A percentile compares a stretch with the other conserved stretches of the same genome.
Evolutionary conservation across 495 filamentous ascomycete genomes (phyloP).

Genomic region (Lophiostoma macrostomum): DNA sequence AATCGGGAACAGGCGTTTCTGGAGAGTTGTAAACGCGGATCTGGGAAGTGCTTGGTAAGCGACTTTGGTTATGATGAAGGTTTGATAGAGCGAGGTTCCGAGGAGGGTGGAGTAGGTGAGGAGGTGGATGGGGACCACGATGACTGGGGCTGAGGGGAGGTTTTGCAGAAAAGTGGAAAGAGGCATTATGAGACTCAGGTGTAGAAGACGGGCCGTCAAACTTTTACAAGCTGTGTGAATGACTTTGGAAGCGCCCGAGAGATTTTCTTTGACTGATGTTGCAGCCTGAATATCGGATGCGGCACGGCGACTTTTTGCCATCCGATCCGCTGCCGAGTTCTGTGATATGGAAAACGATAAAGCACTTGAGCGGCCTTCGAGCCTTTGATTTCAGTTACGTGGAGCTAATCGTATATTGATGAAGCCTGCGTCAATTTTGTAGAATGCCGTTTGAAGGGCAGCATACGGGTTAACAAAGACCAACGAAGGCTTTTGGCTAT

Average conservation of each 20-base stretch:
- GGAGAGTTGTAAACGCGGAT: conserved; percentile 49
- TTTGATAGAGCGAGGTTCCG: conserved; percentile 53
- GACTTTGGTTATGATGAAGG: conserved; percentile 54
- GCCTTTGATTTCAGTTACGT: too few species aligned
- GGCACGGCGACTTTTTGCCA: too few species aligned
- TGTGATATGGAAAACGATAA: too few species aligned
- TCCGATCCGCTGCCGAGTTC: too few species aligned
- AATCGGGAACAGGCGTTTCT: conserved; percentile 54
- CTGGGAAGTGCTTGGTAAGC: conserved; percentile 47
- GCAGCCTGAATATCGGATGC: background rate
- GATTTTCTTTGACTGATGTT: background rate
- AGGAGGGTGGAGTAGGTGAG: conserved; percentile 53
- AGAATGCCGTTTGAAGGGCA: too few species aligned
- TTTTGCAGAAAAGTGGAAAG: background rate
- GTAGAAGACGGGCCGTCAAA: background rate
- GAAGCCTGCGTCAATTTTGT: too few species aligned
- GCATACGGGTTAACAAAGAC: too few species aligned
- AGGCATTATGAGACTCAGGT: background rate
- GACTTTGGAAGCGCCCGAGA: background rate
- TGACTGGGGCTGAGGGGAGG: background rate
- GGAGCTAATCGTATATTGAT: too few species aligned
- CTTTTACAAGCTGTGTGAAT: background rate
- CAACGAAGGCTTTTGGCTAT: too few species aligned
- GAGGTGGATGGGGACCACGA: conserved; percentile 47
- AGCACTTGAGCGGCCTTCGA: too few species aligned